Base-by-base conservation (phyloP, 1,284 basidiomycete genomes). In the Leccinum subrobustum region DNA sequence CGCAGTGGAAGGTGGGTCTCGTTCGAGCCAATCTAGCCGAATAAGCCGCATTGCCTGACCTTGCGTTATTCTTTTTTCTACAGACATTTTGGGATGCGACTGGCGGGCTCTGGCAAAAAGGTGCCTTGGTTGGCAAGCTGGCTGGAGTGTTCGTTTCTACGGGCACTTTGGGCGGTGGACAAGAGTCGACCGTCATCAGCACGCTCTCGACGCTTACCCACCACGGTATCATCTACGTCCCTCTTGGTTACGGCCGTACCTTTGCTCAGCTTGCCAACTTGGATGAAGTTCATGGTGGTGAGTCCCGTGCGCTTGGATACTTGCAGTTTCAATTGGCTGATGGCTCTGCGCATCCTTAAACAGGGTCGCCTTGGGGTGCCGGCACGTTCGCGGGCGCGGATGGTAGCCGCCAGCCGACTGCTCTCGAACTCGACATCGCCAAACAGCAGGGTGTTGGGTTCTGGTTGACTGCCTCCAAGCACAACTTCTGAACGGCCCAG, bases 21-120 rank as follows among this genome's bases (percentile, higher is more conserved):
- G 6, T n/a, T 2, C 9, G 16, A 25, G n/a, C 44, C 27, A 8
- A 47, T 14, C 3, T 18, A n/a, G 23, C 12, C 20, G 16, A 16
- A 18, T 31, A n/a, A 12, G 57, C 6, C 3, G 4, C 6, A 7
- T 23, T 5, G 23, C 23, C 16, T 29, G n/a, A 16, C 18, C 31
- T 33, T 14, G 11, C 3, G 20, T 56, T 6, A 27, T 35, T 23
- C 9, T 16, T 16, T 8, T 57, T 54, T 61, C 37, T 42, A 18
- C 68, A 92, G 88, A 78, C 83, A 1, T 91, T 92, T 81, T 90
- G 85, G 87, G 95, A 97, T 73, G 74, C 81, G 6, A 95, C 93
- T 14, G 93, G 93, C 64, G 76, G 73, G 3, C 81, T 92, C 50
- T 98, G 95, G 95, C 81, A 78, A 11, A 64, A 70, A 6, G 91